These are phyloP conservation scores for Bipolaris zeicola DNA, from an alignment of 2,329 filamentous ascomycete genomes.

Conservation along the genomic window DNA sequence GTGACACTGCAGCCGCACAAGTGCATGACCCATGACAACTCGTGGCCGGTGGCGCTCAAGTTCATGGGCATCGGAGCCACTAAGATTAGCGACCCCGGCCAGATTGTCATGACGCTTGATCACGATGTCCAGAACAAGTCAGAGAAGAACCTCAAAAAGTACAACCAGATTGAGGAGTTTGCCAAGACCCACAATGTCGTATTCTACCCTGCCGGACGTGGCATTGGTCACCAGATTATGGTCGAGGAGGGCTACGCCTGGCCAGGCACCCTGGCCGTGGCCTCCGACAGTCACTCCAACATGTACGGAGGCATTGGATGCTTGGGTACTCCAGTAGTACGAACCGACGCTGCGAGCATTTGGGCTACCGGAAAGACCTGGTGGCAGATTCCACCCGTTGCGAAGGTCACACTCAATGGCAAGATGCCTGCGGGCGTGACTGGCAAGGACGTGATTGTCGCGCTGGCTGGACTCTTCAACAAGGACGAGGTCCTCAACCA, in stretches of 20 bases:
- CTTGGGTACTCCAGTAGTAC: constrained; percentile 79
- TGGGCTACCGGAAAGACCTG: constrained; percentile 84
- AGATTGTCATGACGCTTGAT: constrained; percentile 83
- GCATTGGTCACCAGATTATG: constrained; percentile 93
- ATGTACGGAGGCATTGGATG: constrained; percentile 82
- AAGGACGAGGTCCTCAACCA: constrained; percentile 90
- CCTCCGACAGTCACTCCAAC: constrained; percentile 77
- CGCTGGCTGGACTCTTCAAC: constrained; percentile 84
- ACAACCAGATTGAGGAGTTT: constrained; percentile 79
- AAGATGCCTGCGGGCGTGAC: constrained; percentile 78
- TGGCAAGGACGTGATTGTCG: constrained; percentile 93
- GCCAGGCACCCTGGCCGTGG: constrained; percentile 84
- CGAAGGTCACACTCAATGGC: constrained; percentile 78
- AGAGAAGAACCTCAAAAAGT: constrained; percentile 81
- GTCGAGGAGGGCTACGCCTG: constrained; percentile 83
- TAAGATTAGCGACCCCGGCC: constrained; percentile 70
- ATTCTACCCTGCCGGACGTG: constrained; percentile 77
- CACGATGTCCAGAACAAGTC: constrained; percentile 88
- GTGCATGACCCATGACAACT: constrained; percentile 89
- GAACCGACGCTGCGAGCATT: constrained; percentile 85
- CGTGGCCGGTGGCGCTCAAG: constrained; percentile 75
- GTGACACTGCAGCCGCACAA: constrained; percentile 73
- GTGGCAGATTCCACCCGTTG: constrained; percentile 87
- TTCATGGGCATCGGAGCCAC: constrained; percentile 84
- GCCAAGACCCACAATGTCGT: constrained; percentile 76